phyloP scores from a whole-genome alignment of 176 grass and related monocot genomes.

The Triticum urartu region DNA sequence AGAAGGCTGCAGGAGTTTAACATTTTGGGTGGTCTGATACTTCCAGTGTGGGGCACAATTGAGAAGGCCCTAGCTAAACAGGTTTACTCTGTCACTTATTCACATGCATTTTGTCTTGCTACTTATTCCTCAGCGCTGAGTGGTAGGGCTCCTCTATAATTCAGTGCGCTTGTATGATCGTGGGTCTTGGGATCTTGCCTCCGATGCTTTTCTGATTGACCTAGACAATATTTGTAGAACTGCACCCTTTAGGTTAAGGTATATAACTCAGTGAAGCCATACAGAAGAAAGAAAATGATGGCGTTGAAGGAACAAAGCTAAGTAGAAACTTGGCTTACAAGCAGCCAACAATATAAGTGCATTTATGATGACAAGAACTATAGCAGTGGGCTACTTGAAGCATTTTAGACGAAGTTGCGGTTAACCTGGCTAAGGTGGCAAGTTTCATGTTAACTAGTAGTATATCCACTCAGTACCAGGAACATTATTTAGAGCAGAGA shows the following conservation, averaged over 20 bases:
- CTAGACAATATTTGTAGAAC: neutral
- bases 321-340: neutral
- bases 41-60: constrained; percentile 92
- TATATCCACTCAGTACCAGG: neutral
- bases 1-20: constrained; percentile 90
- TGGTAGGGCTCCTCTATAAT: neutral
- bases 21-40: constrained; percentile 94
- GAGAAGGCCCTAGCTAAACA: constrained; percentile 92
- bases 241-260: neutral
- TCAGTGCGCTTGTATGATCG: constrained; percentile 21
- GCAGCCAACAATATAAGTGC: neutral
- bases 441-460: neutral
- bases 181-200: neutral
- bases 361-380: neutral
- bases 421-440: neutral
- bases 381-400: neutral
- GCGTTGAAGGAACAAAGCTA: constrained; percentile 4
- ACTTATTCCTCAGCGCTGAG: neutral
- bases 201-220: neutral
- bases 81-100: constrained; percentile 44
- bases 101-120: neutral
- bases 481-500: neutral
- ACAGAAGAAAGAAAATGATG: neutral
- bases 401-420: neutral
- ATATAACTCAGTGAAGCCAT: constrained; percentile 5